These are phyloP conservation scores for Quercus aquifolioides DNA, from an alignment of 306 rosid species.

Conservation along the genomic window DNA sequence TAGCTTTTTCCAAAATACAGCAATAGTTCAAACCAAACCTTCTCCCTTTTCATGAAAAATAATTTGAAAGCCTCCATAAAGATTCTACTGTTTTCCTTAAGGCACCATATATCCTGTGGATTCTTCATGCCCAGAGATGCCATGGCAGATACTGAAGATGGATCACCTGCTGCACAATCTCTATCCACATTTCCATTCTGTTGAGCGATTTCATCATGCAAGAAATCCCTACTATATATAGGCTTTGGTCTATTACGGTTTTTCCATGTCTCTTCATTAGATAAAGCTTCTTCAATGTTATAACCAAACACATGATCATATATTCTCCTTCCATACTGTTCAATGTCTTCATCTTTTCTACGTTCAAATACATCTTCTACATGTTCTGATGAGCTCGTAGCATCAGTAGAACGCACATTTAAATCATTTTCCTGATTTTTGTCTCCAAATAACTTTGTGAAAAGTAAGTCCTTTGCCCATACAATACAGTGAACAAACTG, in stretches of 20 bases:
- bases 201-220: conserved; percentile 53
- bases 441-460: conserved; percentile 88
- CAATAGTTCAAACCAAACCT: conserved; percentile 45
- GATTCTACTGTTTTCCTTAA: conserved; percentile 71
- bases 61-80: conserved; percentile 74
- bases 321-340: conserved; percentile 83
- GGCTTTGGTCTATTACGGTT: conserved; percentile 89
- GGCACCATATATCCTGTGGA: conserved; percentile 98
- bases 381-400: conserved; percentile 75
- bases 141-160: conserved; percentile 73
- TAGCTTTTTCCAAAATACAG: conserved; percentile 14
- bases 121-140: conserved; percentile 87
- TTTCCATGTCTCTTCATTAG: conserved; percentile 97
- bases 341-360: conserved; percentile 72
- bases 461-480: conserved; percentile 97
- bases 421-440: conserved; percentile 91
- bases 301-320: conserved; percentile 97
- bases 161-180: conserved; percentile 38
- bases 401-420: conserved; percentile 82
- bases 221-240: conserved; percentile 62
- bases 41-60: conserved; percentile 73
- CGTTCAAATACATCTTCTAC: conserved; percentile 77
- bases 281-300: conserved; percentile 83
- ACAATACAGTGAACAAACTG: conserved; percentile 99
- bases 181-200: conserved; percentile 69